These are phyloP conservation scores for Xylaria acuta DNA, from an alignment of 495 filamentous ascomycete species.

Conservation along the genomic window DNA sequence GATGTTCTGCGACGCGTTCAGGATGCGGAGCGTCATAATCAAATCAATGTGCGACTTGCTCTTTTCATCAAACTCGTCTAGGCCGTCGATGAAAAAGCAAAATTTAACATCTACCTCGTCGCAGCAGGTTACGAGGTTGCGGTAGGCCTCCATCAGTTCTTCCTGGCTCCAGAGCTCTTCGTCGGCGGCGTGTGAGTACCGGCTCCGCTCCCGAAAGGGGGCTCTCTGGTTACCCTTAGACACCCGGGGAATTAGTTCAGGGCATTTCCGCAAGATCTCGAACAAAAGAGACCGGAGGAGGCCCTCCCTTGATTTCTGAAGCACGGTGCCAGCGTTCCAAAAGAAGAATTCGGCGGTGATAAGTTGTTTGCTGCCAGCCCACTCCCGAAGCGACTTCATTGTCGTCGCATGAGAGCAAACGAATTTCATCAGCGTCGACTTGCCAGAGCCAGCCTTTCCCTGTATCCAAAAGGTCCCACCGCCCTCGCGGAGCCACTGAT, in stretches of 20 bases:
- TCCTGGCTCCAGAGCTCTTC: background rate
- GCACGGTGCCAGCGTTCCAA: constrained; percentile 45
- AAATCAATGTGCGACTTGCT: constrained; percentile 26
- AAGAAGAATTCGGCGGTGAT: constrained; percentile 51
- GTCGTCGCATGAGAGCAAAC: constrained; percentile 28
- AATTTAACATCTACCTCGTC: constrained; percentile 27
- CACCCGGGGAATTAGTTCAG: constrained; percentile 13
- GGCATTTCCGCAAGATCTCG: constrained; percentile 42
- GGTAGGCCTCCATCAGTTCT: background rate
- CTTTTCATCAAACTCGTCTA: constrained; percentile 51
- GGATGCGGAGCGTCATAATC: constrained; percentile 19
- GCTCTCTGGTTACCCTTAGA: background rate
- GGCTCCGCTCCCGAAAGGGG: background rate
- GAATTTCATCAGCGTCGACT: constrained; percentile 40
- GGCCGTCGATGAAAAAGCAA: constrained; percentile 59
- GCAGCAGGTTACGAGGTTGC: background rate
- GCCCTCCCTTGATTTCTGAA: constrained; percentile 52
- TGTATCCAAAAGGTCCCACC: constrained; percentile 33
- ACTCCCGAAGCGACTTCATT: constrained; percentile 26
- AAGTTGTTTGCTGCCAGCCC: constrained; percentile 35
- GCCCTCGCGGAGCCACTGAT: constrained; percentile 26
- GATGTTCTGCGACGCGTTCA: constrained; percentile 32
- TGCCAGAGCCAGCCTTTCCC: constrained; percentile 38
- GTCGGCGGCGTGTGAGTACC: background rate
- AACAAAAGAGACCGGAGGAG: constrained; percentile 52